A percentile compares a stretch with the other conserved stretches of the same genome.
phyloP scores from a whole-genome alignment of 345 rosid genomes.

The Lagerstroemia speciosa region DNA sequence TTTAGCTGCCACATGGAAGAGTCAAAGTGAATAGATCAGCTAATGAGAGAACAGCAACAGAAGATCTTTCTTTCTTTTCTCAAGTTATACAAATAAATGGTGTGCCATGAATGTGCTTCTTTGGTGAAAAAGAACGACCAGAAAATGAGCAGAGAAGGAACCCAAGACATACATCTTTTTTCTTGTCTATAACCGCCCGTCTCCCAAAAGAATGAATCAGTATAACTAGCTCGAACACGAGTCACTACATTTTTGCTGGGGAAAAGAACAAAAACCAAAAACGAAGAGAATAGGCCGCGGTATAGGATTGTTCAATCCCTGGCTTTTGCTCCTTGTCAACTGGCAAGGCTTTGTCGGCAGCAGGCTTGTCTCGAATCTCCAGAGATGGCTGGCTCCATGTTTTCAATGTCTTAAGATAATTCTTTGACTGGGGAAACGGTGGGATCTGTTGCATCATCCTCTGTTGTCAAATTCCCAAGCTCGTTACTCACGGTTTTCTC shows the following conservation, averaged over 20 bases:
- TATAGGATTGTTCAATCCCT: not conserved
- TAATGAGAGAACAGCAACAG: not conserved
- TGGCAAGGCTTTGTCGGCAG: not conserved
- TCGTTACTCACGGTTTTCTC: constrained; percentile 22
- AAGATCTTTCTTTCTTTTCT: not conserved
- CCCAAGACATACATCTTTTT: not conserved
- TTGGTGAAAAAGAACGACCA: not conserved
- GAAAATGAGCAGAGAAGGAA: not conserved
- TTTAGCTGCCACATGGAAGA: too few species aligned
- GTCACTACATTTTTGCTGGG: not conserved
- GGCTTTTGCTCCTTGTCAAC: not conserved
- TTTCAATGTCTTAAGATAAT: constrained; percentile 7
- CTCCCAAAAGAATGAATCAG: not conserved
- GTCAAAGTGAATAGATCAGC: too few species aligned
- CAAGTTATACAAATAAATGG: not conserved
- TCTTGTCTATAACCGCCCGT: not conserved
- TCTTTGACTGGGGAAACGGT: not conserved
- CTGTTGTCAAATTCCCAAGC: constrained; percentile 20
- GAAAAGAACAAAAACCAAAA: not conserved
- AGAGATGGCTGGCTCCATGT: not conserved
- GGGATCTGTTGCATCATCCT: constrained; percentile 12
- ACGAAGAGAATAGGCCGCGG: not conserved
- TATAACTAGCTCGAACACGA: not conserved
- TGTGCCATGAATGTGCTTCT: not conserved
- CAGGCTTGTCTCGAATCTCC: not conserved